These are phyloP conservation scores for Balakata baccata DNA, from an alignment of 345 rosid species.

Conservation along the genomic window DNA sequence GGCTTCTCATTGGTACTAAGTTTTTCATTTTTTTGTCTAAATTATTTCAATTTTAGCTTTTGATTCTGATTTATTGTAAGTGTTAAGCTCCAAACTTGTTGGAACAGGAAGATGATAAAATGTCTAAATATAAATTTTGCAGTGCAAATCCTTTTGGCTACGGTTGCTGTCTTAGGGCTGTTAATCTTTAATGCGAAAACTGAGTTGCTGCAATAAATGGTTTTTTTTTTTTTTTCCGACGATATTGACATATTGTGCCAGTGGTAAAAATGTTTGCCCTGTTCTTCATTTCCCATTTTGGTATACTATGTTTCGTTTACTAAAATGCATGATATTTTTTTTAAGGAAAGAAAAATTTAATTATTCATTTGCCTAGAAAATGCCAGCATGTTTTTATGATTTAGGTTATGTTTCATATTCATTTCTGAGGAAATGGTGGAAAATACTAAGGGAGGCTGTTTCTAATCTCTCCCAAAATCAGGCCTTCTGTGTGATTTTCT, in stretches of 20 bases:
- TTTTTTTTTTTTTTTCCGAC: not conserved
- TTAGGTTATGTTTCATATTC: not conserved
- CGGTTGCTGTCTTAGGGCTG: not conserved
- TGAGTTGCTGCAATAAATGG: not conserved
- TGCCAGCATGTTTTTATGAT: not conserved
- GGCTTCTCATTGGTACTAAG: not conserved
- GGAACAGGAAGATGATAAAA: not conserved
- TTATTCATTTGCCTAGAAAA: not conserved
- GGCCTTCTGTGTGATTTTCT: not conserved
- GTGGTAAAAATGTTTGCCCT: not conserved
- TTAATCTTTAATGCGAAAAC: not conserved
- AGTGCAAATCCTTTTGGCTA: not conserved
- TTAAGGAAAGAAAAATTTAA: not conserved
- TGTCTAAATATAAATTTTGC: not conserved
- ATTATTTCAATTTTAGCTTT: not conserved
- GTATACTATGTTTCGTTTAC: not conserved
- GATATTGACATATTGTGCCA: not conserved
- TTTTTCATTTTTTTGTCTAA: not conserved
- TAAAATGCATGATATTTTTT: not conserved
- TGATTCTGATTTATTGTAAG: not conserved
- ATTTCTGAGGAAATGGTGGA: not conserved
- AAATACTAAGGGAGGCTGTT: not conserved
- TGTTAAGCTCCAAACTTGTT: not conserved
- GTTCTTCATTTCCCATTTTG: not conserved
- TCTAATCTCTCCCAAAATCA: not conserved